phyloP scores from a whole-genome alignment of 495 filamentous ascomycete genomes.

The Penicillium crystallinum region DNA sequence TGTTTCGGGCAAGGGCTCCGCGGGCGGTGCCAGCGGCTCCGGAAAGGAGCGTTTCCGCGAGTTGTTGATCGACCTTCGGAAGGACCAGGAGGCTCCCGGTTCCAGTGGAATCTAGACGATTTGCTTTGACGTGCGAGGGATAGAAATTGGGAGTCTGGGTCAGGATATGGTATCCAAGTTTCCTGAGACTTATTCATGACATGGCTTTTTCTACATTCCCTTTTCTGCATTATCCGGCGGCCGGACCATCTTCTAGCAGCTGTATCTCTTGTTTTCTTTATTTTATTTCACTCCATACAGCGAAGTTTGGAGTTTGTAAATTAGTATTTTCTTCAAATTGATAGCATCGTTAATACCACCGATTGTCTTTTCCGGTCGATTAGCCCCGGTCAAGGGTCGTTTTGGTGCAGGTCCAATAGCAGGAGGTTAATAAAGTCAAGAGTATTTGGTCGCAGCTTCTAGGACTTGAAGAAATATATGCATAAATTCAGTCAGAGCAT shows the following conservation, averaged over 20 bases:
- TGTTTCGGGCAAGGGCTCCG: conserved; percentile 85
- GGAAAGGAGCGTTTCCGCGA: conserved; percentile 95
- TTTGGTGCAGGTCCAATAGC: background rate
- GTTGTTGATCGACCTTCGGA: conserved; percentile 78
- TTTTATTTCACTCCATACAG: conserved; percentile 28
- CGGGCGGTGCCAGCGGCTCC: conserved; percentile 76
- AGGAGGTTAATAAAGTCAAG: too few species aligned
- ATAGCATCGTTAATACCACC: conserved; percentile 28
- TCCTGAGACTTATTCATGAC: conserved; percentile 4
- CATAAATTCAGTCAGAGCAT: conserved; percentile 10
- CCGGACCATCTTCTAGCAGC: conserved; percentile 15
- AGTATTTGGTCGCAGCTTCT: background rate
- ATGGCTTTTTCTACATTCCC: conserved; percentile 9
- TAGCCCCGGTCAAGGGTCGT: background rate
- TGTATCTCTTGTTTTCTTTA: conserved; percentile 26
- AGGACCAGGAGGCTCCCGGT: conserved; percentile 91
- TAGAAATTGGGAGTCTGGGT: background rate
- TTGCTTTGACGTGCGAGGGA: background rate
- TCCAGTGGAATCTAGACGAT: conserved; percentile 45
- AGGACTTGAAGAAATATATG: background rate
- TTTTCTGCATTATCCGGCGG: conserved; percentile 10
- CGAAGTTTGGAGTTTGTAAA: conserved; percentile 27
- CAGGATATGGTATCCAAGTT: background rate
- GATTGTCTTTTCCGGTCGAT: background rate
- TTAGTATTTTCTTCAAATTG: conserved; percentile 24